Base-by-base conservation (phyloP, 805 yeast genomes). In the Diddensiella caesifluorescens region DNA sequence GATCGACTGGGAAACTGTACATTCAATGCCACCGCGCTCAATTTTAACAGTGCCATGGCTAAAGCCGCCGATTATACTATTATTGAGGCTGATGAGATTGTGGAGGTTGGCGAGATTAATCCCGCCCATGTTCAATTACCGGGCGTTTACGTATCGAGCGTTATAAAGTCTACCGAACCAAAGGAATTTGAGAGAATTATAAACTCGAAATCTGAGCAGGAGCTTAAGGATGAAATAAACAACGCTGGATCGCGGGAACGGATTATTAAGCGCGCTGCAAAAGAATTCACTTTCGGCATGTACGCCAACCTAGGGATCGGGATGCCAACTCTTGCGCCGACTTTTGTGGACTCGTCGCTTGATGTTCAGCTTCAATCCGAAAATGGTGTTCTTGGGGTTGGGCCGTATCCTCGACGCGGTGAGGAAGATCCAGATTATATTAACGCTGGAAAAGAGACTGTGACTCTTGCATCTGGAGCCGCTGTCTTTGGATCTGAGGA, bases 1-100 rank as follows among this genome's bases (percentile, higher is more conserved):
- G 77, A 73, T 45, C 63, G 63, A 2, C 53, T 60, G n/a, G 77
- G 77, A 4, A 73, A 73, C 46, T 66, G 73, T 45, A 65, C 69
- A 65, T 69, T 69, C 54, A 60, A 62, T 39, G 69, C 70, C 5
- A 57, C 73, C 15, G 65, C 73, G 0, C 59, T 67, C 40, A 69
- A 69, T 50, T 69, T 69, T 57, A 69, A 69, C 48, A 42, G 58
- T 28, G 70, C 60, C 1, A 63, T 69, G 54, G 74, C 68, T 19
- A 57, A 64, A 41, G 67, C 66, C 37, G 72, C 70, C 9, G 64
- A 62, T 29, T 42, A 61, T 22, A 67, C 71, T 19, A 63, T 69
- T 42, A 73, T 68, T 10, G 73, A 69, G 53, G 73, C 72, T n/a
- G 73, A 69, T 47, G 49, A 67, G 38, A 69, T 69, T 41, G 73